phyloP scores from a whole-genome alignment of 208 protist species.

The Angomonas deanei region DNA sequence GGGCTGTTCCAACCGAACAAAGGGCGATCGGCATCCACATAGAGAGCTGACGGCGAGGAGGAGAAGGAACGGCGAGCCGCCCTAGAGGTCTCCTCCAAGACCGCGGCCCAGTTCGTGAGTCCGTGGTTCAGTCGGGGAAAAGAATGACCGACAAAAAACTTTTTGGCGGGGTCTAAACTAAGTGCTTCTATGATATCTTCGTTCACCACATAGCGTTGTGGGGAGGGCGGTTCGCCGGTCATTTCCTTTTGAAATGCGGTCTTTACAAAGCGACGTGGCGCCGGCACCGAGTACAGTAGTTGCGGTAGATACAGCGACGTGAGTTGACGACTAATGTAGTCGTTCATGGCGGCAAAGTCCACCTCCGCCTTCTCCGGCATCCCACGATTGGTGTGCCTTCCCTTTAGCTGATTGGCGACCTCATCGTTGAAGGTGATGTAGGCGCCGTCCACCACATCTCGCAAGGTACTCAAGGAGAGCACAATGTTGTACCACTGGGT shows the following conservation, averaged over 20 bases:
- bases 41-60: background rate
- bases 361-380: constrained; percentile 23
- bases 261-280: background rate
- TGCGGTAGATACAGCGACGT: constrained; percentile 58
- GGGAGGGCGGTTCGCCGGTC: constrained; percentile 7
- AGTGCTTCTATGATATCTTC: constrained; percentile 56
- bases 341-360: constrained; percentile 36
- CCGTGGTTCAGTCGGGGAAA: constrained; percentile 13
- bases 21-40: background rate
- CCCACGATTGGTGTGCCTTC: constrained; percentile 10
- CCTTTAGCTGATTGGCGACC: constrained; percentile 22
- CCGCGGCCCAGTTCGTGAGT: constrained; percentile 19
- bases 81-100: constrained; percentile 33
- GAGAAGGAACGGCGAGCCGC: constrained; percentile 16
- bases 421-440: constrained; percentile 65
- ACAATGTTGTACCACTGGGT: constrained; percentile 87
- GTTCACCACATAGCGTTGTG: constrained; percentile 17
- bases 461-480: constrained; percentile 50
- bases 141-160: constrained; percentile 57
- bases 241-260: background rate
- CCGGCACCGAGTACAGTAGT: constrained; percentile 32
- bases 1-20: constrained; percentile 20
- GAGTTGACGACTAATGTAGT: constrained; percentile 37
- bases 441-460: constrained; percentile 58
- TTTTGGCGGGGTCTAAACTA: constrained; percentile 51